Percentiles rank a stretch among this genome's conserved stretches.
Evolutionary conservation across 2,329 filamentous ascomycete genomes (phyloP).

Genomic region (Penicillium capsulatum): DNA sequence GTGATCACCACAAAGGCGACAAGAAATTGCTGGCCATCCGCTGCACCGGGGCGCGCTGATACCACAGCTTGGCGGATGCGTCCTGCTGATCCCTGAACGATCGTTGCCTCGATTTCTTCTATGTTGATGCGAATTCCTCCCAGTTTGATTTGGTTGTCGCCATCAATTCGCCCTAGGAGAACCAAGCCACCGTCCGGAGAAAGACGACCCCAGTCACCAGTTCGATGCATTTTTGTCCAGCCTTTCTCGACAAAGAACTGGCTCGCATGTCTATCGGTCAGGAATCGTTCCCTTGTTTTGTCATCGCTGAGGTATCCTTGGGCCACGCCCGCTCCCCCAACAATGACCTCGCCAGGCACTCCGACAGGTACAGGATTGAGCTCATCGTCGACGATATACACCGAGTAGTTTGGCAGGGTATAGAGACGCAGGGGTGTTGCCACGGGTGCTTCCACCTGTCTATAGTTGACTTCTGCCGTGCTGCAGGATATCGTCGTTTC

Average conservation of each 20-base stretch:
- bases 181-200: conserved; percentile 25
- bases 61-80: conserved; percentile 14
- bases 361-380: conserved; percentile 40
- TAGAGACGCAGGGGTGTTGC: conserved; percentile 11
- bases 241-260: conserved; percentile 6
- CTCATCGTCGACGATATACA: conserved; percentile 43
- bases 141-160: conserved; percentile 29
- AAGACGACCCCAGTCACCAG: conserved; percentile 15
- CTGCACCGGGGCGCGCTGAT: conserved; percentile 6
- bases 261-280: conserved; percentile 11
- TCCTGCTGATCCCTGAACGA: conserved; percentile 25
- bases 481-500: conserved; percentile 24
- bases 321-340: conserved; percentile 30
- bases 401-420: conserved; percentile 35
- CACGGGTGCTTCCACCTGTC: neutral
- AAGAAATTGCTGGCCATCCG: conserved; percentile 6
- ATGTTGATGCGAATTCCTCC: conserved; percentile 45
- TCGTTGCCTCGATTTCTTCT: conserved; percentile 41
- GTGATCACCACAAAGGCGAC: conserved; percentile 14
- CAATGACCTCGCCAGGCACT: conserved; percentile 42
- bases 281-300: conserved; percentile 10
- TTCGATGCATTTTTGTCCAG: conserved; percentile 14
- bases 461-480: conserved; percentile 19
- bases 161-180: conserved; percentile 28
- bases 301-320: conserved; percentile 14